Base-by-base conservation (phyloP, 371 early-diverging fungal species). In the Actinomucor elegans region DNA sequence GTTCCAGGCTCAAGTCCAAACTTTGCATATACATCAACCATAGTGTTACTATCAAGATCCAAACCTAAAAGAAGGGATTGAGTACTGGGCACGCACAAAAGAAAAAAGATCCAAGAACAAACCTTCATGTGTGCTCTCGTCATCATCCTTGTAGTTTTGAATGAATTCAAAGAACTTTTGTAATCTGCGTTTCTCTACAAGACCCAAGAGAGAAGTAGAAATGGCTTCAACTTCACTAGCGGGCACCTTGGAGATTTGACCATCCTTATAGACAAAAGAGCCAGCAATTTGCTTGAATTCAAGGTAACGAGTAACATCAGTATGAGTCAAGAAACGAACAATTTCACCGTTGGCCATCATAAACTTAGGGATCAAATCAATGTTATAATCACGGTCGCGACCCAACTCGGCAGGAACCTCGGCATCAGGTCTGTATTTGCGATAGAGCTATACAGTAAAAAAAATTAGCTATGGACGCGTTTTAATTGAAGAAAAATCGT, bases 351-450 rank as follows among this genome's bases (percentile, higher is more conserved):
- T 96, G 45, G 97, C 98, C 94, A 99, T 96, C 84, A 99, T 93
- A 73, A 99, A 97, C 84, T 99, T 99, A 66, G 99, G 99, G 42
- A 99, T 95, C 66, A 99, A 75, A 71, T 99, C 99, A 35, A 99
- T 88, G 75, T 93, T 96, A 73, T 90, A 99, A 78, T 99, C 97
- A 43, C 94, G 90, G 72, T 95, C 94, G 36, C 85, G 81, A 24
- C 97, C 98, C 49, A 92, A 81, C 26, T 62, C 59, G 4, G 70
- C 66, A 7, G 93, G 86, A 20, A 90, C 82, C 34, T 75, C 70
- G 38, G 73, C 69, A 36, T 83, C 89, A 55, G 74, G 58, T 37
- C 94, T 87, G 84, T 91, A 96, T 71, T 92, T 94, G 60, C 80
- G 69, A 72, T 85, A 96, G 28, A 98, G 84, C 93, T 93, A 66